Evolutionary conservation across 345 rosid genomes (phyloP).

Genomic region (Eucalyptus urophylla): DNA sequence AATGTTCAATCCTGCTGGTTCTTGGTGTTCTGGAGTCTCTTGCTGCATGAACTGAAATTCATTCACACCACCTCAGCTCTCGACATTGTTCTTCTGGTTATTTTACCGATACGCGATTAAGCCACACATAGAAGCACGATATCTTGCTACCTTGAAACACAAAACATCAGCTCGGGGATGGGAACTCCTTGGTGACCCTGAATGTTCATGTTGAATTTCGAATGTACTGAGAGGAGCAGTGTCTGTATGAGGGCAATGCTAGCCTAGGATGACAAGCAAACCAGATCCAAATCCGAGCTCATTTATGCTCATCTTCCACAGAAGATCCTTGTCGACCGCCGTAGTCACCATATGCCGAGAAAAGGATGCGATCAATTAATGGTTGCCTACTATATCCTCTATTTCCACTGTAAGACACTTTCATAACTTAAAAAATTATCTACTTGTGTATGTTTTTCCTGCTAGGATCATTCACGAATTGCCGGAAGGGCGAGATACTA

Average conservation of each 20-base stretch:
- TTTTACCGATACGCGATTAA: background rate
- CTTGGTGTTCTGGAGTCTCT: background rate
- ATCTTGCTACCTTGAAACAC: background rate
- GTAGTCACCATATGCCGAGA: background rate
- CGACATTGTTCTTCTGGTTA: background rate
- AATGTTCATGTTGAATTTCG: background rate
- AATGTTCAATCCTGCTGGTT: background rate
- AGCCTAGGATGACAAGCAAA: background rate
- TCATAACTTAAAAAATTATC: background rate
- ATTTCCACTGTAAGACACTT: background rate
- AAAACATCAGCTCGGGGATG: background rate
- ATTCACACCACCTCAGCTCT: background rate
- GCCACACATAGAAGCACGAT: background rate
- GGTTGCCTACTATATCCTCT: background rate
- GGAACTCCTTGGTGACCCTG: background rate
- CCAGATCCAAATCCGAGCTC: background rate
- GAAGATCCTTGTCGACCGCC: background rate
- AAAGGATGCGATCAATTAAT: background rate
- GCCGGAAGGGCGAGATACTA: background rate
- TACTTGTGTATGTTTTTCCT: background rate
- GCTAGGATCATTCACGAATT: background rate
- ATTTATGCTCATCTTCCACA: background rate
- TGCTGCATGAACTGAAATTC: background rate
- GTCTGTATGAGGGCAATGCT: background rate
- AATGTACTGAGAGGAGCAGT: background rate